Percentiles rank a stretch among this genome's conserved stretches.
phyloP scores from a whole-genome alignment of 306 rosid species.

The Cicer bijugum region DNA sequence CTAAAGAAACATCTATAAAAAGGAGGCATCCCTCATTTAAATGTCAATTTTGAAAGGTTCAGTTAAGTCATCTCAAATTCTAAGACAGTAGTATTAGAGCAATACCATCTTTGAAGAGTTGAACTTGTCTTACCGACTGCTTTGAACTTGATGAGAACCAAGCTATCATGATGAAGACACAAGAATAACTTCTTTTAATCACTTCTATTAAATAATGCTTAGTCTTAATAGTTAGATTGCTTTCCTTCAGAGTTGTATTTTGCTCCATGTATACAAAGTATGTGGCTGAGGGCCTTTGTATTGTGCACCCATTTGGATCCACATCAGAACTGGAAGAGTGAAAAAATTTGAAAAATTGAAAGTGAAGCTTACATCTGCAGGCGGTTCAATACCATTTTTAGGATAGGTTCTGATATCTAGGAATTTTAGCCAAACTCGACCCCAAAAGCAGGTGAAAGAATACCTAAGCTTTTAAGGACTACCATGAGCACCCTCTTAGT shows the following conservation, averaged over 20 bases:
- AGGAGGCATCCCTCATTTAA: not conserved
- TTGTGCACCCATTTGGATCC: too few relatives aligned
- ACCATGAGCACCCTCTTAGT: not conserved
- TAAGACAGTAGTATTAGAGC: not conserved
- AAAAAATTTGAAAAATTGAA: not conserved
- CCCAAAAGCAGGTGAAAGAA: not conserved
- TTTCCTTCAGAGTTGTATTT: too few relatives aligned
- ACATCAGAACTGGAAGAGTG: not conserved
- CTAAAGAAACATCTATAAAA: not conserved
- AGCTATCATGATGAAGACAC: too few relatives aligned
- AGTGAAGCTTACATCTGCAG: slow-evolving; percentile 1
- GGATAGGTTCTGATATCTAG: not conserved
- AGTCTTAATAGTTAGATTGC: too few relatives aligned
- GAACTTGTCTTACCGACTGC: too few relatives aligned
- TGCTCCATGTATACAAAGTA: too few relatives aligned
- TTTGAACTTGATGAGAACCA: too few relatives aligned
- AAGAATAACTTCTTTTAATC: too few relatives aligned
- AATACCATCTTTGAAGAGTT: not conserved
- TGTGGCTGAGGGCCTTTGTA: too few relatives aligned
- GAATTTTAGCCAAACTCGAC: not conserved
- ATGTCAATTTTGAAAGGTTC: not conserved
- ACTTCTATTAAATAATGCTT: too few relatives aligned
- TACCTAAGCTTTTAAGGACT: not conserved
- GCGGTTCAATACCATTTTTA: not conserved
- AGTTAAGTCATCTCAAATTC: not conserved